phyloP scores from a whole-genome alignment of 768 basidiomycete genomes.

The Auricularia heimuer region DNA sequence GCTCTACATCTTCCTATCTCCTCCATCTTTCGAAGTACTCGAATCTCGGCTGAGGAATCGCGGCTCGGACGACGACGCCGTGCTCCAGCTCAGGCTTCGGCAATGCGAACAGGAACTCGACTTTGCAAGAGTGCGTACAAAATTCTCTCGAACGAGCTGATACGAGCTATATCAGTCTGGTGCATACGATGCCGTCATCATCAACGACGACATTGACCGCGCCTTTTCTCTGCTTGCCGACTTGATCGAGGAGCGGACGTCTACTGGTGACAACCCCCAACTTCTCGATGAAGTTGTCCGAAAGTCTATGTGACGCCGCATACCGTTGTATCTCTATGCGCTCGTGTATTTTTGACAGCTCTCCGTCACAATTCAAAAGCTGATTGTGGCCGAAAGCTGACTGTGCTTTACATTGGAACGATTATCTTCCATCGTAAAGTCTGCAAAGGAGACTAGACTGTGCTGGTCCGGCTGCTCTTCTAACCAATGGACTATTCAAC shows the following conservation, averaged over 20 bases:
- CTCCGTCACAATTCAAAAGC: too few species aligned
- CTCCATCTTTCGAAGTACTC: slow-evolving; percentile 28
- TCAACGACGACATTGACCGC: slow-evolving; percentile 36
- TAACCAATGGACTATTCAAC: too few species aligned
- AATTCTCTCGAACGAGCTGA: neutral
- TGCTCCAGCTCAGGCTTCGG: slow-evolving; percentile 23
- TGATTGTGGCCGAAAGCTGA: too few species aligned
- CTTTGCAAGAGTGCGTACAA: slow-evolving; percentile 23
- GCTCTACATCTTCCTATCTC: slow-evolving; percentile 36
- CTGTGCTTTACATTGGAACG: too few species aligned
- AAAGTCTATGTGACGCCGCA: too few species aligned
- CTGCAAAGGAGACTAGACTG: too few species aligned
- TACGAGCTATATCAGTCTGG: slow-evolving; percentile 5
- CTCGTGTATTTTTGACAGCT: too few species aligned
- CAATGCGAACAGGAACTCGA: slow-evolving; percentile 31
- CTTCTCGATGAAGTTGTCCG: too few species aligned
- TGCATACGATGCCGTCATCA: slow-evolving; percentile 29
- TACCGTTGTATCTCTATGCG: too few species aligned
- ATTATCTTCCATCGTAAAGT: too few species aligned
- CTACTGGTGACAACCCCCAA: too few species aligned
- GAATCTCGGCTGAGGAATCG: slow-evolving; percentile 27
- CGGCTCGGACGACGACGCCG: slow-evolving; percentile 32
- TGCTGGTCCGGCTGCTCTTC: too few species aligned
- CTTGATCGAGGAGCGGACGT: neutral
- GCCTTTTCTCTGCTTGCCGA: slow-evolving; percentile 16